Base-by-base conservation (phyloP, 2,329 filamentous ascomycete species). In the Raffaelea ambrosiae region DNA sequence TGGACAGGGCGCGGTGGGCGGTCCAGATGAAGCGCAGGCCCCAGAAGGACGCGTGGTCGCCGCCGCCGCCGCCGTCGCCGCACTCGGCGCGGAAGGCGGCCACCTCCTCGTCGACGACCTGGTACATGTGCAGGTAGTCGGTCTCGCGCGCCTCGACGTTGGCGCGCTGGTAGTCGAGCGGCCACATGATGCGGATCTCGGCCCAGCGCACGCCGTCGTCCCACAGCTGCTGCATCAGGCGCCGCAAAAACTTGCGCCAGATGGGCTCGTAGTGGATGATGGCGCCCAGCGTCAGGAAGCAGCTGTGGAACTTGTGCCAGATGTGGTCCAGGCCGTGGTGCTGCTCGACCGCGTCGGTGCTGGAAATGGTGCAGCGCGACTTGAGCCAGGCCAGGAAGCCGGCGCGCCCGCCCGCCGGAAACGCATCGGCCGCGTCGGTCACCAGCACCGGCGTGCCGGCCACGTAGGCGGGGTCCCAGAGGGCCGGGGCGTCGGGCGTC, bases 261-360 rank as follows among this genome's bases (percentile, higher is more conserved):
- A 97, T 87, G 14, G 90, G 90, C 65, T 96, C 91, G 65, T 96
- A 95, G 65, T 85, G 86, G 43, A 95, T 74, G 45, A 95, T 77
- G 16, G 81, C 83, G 38, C 79, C 78, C 40, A 91, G 73, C 4
- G 91, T 77, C 3, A 74, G 66, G 64, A 96, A 95, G 52, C 83
- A 85, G 40, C 76, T 79, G 44, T 68, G 70, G 65, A 96, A 95
- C 60, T 93, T 90, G 21, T 73, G 69, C 89, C 90, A 96, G 47
- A 95, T 83, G 46, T 84, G 84, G 61, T 93, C 83, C 16, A 89
- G 74, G 3, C 90, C 88, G 57, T 90, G 83, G 58, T 93, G 84
- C 60, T 95, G 88, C 54, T 84, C 76, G 41, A 90, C 72, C 11
- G 82, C 83, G 61, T 95, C 88, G 19, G 79, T 75, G 16, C 76